Base-by-base conservation (phyloP, 2,329 filamentous ascomycete species). In the Neonectria sp. region DNA sequence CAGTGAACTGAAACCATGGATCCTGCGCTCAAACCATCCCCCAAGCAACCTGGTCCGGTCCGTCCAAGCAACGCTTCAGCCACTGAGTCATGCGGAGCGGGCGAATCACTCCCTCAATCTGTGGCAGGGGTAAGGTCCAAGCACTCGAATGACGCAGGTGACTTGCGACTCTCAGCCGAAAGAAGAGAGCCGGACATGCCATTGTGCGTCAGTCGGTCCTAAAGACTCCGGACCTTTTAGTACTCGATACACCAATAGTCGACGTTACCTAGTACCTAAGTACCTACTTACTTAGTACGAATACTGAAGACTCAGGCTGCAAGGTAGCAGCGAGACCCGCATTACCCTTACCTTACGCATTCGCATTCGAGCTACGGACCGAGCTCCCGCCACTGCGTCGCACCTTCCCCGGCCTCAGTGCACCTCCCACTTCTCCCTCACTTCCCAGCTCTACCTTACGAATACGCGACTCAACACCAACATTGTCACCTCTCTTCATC, bases 131-230 rank as follows among this genome's bases (percentile, higher is more conserved):
- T 17, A 40, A 43, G 25, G 51, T 29, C 59, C 49, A 55, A 62
- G 59, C 59, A 55, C 43, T 60, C 61, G 60, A 70, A 75, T 75
- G 73, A 75, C 73, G 73, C 73, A 74, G 68, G 66, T 75, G 71
- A 74, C 69, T 64, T 72, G 43, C 37, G 56, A 59, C 60, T 61
- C 61, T 61, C 61, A 49, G 49, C 62, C 48, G 56, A 37, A 37
- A 37, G 35, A 37, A 37, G 35, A 37, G 35, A 15, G 13, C 35
- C 15, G 29, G 33, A 45, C 33, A 46, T 33, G 51, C 24, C 24
- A 40, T 25, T 21, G 40, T 43, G 40, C 31, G 25, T 58, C 51
- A 6, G 29, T 35, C 33, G 15, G 29, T 21, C 11, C 51, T 24
- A 21, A 45, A 12, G 7, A 45, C 40, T 45, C 40, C 40, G 40